Percentiles rank a stretch among this genome's conserved stretches.
phyloP scores from a whole-genome alignment of 495 filamentous ascomycete species.

The Niebla homalea region DNA sequence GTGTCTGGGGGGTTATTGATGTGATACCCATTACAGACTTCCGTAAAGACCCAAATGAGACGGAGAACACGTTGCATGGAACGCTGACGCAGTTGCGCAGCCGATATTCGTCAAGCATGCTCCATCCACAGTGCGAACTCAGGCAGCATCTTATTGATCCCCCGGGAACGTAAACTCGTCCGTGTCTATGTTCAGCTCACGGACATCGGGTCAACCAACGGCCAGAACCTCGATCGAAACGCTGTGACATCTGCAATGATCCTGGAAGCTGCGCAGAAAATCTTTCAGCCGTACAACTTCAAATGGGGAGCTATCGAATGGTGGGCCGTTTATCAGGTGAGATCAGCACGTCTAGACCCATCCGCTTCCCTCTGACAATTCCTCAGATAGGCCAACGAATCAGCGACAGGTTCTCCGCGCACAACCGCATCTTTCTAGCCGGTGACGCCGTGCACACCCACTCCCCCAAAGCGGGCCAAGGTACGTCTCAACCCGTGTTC shows the following conservation, averaged over 20 bases:
- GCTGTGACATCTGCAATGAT: constrained; percentile 47
- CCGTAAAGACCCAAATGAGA: too few relatives aligned
- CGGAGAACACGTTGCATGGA: constrained; percentile 3
- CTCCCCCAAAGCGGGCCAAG: constrained; percentile 60
- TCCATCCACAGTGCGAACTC: constrained; percentile 51
- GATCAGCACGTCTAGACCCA: neutral
- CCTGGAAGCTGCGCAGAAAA: constrained; percentile 43
- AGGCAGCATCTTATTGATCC: constrained; percentile 56
- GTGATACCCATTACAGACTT: constrained; percentile 55
- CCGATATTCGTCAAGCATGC: constrained; percentile 55
- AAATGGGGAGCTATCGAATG: constrained; percentile 50
- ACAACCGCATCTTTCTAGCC: constrained; percentile 52
- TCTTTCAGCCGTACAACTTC: constrained; percentile 48
- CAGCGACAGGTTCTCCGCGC: constrained; percentile 44
- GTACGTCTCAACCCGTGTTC: too few relatives aligned
- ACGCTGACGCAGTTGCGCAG: neutral
- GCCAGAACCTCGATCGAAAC: too few relatives aligned
- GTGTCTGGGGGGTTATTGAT: constrained; percentile 54
- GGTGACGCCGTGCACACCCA: constrained; percentile 50
- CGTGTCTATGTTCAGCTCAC: constrained; percentile 60
- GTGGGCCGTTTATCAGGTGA: constrained; percentile 43
- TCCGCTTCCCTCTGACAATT: constrained; percentile 7
- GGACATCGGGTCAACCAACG: constrained; percentile 27
- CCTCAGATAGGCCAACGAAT: constrained; percentile 58
- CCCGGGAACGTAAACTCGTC: constrained; percentile 52